These are phyloP conservation scores for Penicillium odoratum DNA, from an alignment of 495 filamentous ascomycete species.

Conservation along the genomic window DNA sequence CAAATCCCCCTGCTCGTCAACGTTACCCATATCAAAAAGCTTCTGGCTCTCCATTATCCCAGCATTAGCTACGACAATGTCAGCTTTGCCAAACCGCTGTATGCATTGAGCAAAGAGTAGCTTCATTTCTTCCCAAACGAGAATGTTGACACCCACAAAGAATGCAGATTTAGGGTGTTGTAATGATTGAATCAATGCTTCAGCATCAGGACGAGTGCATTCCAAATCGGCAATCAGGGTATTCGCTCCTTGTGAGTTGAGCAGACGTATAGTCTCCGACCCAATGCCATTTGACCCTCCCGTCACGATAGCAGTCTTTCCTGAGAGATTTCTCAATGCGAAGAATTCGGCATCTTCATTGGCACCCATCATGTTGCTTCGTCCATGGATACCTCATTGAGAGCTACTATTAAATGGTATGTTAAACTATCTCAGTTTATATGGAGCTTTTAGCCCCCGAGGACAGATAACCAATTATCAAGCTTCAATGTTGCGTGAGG, in stretches of 20 bases:
- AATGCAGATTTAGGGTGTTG: constrained; percentile 17
- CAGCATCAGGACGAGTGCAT: constrained; percentile 9
- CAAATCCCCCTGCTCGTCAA: constrained; percentile 23
- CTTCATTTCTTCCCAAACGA: constrained; percentile 28
- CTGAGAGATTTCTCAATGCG: no score
- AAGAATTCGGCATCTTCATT: no score
- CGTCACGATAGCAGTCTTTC: constrained; percentile 38
- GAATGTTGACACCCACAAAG: constrained; percentile 27
- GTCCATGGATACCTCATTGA: no score
- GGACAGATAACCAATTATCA: no score
- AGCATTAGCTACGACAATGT: constrained; percentile 68
- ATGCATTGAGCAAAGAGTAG: constrained; percentile 57
- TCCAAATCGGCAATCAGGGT: constrained; percentile 33
- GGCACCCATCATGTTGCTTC: no score
- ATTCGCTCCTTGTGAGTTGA: constrained; percentile 29
- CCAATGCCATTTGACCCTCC: constrained; percentile 44
- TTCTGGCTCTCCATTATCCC: constrained; percentile 53
- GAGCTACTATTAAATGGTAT: no score
- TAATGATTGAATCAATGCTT: constrained; percentile 18
- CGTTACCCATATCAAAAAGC: constrained; percentile 18
- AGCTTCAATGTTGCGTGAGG: no score
- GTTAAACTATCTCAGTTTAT: no score
- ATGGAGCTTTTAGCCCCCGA: no score
- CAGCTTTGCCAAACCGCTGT: constrained; percentile 52
- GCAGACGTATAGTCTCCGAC: constrained; percentile 29